Evolutionary conservation across 176 grass and related monocot genomes (phyloP).

Genomic region (Avena eriantha): DNA sequence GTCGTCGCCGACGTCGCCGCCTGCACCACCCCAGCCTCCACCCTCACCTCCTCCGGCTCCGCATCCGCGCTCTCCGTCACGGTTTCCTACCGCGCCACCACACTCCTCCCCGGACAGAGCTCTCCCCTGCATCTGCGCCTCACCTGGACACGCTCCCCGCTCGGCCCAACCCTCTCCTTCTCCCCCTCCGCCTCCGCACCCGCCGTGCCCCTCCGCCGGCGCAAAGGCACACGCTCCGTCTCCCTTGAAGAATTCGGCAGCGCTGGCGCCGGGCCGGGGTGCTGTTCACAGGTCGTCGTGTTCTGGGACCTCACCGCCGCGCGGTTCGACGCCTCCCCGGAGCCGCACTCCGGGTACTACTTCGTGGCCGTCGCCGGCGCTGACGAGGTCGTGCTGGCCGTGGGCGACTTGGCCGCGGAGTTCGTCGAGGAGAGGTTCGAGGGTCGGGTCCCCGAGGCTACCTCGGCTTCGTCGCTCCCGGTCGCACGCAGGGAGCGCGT

Average conservation of each 20-base stretch:
- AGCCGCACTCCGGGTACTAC: slow-evolving; percentile 72
- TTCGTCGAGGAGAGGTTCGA: slow-evolving; percentile 65
- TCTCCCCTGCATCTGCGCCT: slow-evolving; percentile 54
- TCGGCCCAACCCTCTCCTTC: slow-evolving; percentile 52
- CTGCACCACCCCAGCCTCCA: slow-evolving; percentile 52
- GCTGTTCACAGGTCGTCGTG: slow-evolving; percentile 33
- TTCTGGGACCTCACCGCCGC: slow-evolving; percentile 87
- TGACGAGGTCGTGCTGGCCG: slow-evolving; percentile 59
- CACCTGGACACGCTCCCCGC: slow-evolving; percentile 56
- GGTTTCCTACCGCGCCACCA: slow-evolving; percentile 44
- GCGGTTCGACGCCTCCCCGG: slow-evolving; percentile 45
- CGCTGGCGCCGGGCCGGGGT: neutral
- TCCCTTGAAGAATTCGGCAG: neutral
- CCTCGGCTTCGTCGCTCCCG: slow-evolving; percentile 29
- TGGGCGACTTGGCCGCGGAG: slow-evolving; percentile 77
- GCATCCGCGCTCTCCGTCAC: slow-evolving; percentile 52
- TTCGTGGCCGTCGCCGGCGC: slow-evolving; percentile 65
- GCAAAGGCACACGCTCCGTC: slow-evolving; percentile 54
- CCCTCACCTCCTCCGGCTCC: slow-evolving; percentile 20
- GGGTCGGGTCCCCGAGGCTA: slow-evolving; percentile 42
- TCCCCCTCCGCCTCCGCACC: slow-evolving; percentile 36
- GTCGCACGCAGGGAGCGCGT: slow-evolving; percentile 63
- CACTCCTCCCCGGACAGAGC: neutral
- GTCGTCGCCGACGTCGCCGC: slow-evolving; percentile 61
- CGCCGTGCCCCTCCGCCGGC: slow-evolving; percentile 55